Conservation (phyloP, 306 rosid species). For the Phaseolus lunatus region DNA sequence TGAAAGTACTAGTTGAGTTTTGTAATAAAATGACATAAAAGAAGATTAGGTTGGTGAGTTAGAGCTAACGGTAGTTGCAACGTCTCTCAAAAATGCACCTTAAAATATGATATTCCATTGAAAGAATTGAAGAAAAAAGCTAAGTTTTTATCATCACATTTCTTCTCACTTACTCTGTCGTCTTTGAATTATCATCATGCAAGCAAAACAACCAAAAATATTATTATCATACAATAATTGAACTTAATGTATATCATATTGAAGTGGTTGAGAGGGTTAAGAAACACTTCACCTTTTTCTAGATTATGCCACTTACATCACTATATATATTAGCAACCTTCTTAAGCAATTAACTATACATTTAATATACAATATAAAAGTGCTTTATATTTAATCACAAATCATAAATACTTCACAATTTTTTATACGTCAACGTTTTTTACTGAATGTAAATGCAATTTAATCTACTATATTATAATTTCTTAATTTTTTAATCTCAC, state of each 20-base stretch:
- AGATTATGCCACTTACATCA: slow-evolving; percentile 1
- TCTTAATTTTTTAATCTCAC: no score
- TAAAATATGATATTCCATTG: slow-evolving; percentile 22
- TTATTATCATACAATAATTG: slow-evolving; percentile 35
- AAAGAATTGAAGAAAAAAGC: slow-evolving; percentile 16
- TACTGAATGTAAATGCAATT: no score
- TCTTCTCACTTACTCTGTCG: slow-evolving; percentile 19
- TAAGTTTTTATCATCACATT: not conserved
- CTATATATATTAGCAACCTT: slow-evolving; percentile 25
- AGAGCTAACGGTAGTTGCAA: slow-evolving; percentile 51
- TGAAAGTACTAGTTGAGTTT: not conserved
- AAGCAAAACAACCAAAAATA: slow-evolving; percentile 36
- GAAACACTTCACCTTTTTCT: slow-evolving; percentile 40
- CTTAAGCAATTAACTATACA: slow-evolving; percentile 27
- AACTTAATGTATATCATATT: not conserved
- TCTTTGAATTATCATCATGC: slow-evolving; percentile 19
- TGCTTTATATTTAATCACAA: no score
- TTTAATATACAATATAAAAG: no score
- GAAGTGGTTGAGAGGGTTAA: slow-evolving; percentile 42
- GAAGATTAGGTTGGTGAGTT: slow-evolving; percentile 41
- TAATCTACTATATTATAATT: no score
- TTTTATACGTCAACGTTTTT: no score
- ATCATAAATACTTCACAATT: no score
- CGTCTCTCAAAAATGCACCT: slow-evolving; percentile 56
- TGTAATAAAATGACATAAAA: slow-evolving; percentile 9